A percentile compares a stretch with the other conserved stretches of the same genome.
These are phyloP conservation scores for Serendipita vermifera DNA, from an alignment of 768 basidiomycete genomes.

Conservation along the genomic window DNA sequence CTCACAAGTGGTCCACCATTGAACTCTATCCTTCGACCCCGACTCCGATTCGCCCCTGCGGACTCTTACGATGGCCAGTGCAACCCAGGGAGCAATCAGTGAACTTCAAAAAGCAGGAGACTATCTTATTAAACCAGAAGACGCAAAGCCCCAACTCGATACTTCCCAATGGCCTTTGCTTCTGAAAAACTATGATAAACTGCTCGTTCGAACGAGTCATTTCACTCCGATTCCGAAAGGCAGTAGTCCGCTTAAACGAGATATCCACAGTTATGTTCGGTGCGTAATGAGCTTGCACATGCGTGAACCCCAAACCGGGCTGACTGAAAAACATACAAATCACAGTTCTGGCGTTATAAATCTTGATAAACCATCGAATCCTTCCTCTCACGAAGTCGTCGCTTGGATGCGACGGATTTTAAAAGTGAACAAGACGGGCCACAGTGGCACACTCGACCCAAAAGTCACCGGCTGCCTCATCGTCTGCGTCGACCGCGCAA, in stretches of 20 bases:
- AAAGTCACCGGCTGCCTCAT: constrained; percentile 99
- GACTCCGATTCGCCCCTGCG: not conserved
- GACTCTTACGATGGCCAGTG: constrained; percentile 29
- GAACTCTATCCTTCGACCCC: not conserved
- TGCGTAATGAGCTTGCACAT: constrained; percentile 24
- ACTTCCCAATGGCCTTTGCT: constrained; percentile 97
- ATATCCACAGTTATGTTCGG: constrained; percentile 86
- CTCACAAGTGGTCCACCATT: constrained; percentile 22
- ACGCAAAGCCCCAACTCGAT: constrained; percentile 60
- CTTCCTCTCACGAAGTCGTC: constrained; percentile 97
- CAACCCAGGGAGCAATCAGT: constrained; percentile 31
- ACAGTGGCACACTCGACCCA: constrained; percentile 96
- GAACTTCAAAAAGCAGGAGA: constrained; percentile 63
- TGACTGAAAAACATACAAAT: constrained; percentile 2
- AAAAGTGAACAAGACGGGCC: constrained; percentile 94
- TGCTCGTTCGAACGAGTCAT: constrained; percentile 87
- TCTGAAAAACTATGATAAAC: constrained; percentile 97
- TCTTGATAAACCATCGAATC: constrained; percentile 98
- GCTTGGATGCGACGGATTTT: constrained; percentile 97
- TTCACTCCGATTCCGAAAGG: constrained; percentile 96
- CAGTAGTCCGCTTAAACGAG: constrained; percentile 88
- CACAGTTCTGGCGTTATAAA: constrained; percentile 96
- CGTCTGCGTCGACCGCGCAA: constrained; percentile 98
- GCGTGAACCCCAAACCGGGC: too few species aligned
- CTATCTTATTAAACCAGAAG: constrained; percentile 52